A percentile compares a stretch with the other conserved stretches of the same genome.
Conservation (phyloP, 768 basidiomycete genomes). For the Leccinum fibrillosum region DNA sequence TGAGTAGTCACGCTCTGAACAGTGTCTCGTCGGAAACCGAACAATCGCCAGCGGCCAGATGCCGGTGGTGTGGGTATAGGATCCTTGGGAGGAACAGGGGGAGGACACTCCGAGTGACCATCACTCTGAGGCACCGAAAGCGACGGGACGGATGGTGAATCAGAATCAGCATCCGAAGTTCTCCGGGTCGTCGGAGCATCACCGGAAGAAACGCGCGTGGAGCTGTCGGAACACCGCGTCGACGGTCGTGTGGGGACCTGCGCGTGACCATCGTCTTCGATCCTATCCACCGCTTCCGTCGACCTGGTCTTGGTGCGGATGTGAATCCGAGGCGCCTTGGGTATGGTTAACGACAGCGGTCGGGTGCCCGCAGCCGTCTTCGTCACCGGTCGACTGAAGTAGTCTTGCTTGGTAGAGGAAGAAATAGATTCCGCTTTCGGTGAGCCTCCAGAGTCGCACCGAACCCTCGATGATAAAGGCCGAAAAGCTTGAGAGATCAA, state of each 20-base stretch:
- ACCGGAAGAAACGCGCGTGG: conserved; percentile 16
- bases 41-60: conserved; percentile 48
- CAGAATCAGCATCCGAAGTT: conserved; percentile 5
- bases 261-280: not conserved
- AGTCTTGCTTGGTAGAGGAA: conserved; percentile 19
- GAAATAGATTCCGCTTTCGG: conserved; percentile 22
- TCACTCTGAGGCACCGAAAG: conserved; percentile 10
- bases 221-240: conserved; percentile 11
- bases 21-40: conserved; percentile 45
- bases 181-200: conserved; percentile 7
- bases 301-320: conserved; percentile 23
- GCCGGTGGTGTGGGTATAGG: conserved; percentile 19
- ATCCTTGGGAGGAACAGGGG: conserved; percentile 31
- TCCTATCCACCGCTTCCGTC: conserved; percentile 24
- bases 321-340: conserved; percentile 19
- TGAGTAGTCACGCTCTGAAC: conserved; percentile 27
- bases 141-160: conserved; percentile 14
- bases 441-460: conserved; percentile 37
- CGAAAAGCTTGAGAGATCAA: conserved; percentile 55
- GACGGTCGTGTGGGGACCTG: conserved; percentile 6
- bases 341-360: conserved; percentile 19
- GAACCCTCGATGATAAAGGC: conserved; percentile 38
- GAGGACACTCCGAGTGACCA: conserved; percentile 20
- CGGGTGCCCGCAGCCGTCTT: conserved; percentile 14
- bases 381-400: conserved; percentile 15